phyloP scores from a whole-genome alignment of 2,329 filamentous ascomycete genomes.

The Penicillium sp. region DNA sequence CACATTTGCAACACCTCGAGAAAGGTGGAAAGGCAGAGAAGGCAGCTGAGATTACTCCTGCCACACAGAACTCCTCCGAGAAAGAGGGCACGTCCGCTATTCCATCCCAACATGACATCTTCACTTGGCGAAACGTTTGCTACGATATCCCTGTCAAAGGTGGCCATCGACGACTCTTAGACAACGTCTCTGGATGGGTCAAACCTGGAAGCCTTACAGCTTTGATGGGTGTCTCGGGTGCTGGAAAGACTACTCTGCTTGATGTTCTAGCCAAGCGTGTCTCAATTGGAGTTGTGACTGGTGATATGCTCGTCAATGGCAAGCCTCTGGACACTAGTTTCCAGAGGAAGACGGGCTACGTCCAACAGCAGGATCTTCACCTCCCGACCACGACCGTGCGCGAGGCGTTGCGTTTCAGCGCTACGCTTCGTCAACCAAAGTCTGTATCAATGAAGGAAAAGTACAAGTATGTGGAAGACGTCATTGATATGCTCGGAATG shows the following conservation, averaged over 20 bases:
- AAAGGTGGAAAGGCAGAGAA: conserved; percentile 27
- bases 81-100: conserved; percentile 31
- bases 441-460: conserved; percentile 73
- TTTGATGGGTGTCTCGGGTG: conserved; percentile 65
- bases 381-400: conserved; percentile 81
- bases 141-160: conserved; percentile 60
- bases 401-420: conserved; percentile 83
- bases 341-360: conserved; percentile 68
- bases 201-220: conserved; percentile 60
- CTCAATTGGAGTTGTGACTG: conserved; percentile 65
- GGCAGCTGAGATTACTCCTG: conserved; percentile 20
- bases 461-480: conserved; percentile 77
- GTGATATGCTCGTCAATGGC: conserved; percentile 69
- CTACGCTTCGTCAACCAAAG: conserved; percentile 78
- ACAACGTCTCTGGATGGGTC: conserved; percentile 59
- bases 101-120: conserved; percentile 45
- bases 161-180: conserved; percentile 55
- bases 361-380: conserved; percentile 76
- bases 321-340: conserved; percentile 60
- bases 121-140: conserved; percentile 59
- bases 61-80: conserved; percentile 15
- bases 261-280: conserved; percentile 62
- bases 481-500: conserved; percentile 85
- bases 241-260: conserved; percentile 65
- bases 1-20: conserved; percentile 34